Percentiles rank a stretch among this genome's conserved stretches.
phyloP scores from a whole-genome alignment of 2,329 filamentous ascomycete species.

The Aspergillus transmontanensis region DNA sequence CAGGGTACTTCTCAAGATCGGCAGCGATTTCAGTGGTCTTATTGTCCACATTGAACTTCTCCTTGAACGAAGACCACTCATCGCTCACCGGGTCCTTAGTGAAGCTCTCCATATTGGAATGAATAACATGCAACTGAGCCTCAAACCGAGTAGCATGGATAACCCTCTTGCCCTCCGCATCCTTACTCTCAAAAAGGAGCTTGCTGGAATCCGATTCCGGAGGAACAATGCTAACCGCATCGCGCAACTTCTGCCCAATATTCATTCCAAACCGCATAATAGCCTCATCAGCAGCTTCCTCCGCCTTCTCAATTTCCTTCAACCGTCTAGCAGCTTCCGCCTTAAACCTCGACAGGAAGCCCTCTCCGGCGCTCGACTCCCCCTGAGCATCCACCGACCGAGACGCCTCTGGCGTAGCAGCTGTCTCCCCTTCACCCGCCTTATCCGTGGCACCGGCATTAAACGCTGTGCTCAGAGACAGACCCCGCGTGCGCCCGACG shows the following conservation, averaged over 20 bases:
- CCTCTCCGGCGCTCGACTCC: conserved; percentile 49
- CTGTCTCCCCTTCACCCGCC: conserved; percentile 31
- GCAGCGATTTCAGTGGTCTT: conserved; percentile 82
- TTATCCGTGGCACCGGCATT: conserved; percentile 23
- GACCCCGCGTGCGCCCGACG: conserved; percentile 70
- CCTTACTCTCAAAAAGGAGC: conserved; percentile 91
- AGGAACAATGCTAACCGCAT: conserved; percentile 85
- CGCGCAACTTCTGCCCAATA: conserved; percentile 83
- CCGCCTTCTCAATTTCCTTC: conserved; percentile 85
- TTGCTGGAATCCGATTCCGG: conserved; percentile 61
- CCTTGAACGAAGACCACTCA: conserved; percentile 74
- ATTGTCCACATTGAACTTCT: conserved; percentile 75
- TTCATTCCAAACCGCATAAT: conserved; percentile 89
- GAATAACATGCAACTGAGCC: conserved; percentile 92
- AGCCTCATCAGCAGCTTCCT: conserved; percentile 95
- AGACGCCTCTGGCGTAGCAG: conserved; percentile 25
- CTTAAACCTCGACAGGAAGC: conserved; percentile 75
- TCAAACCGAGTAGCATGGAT: conserved; percentile 95
- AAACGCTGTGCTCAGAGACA: conserved; percentile 62
- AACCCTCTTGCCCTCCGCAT: conserved; percentile 83
- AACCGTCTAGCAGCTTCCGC: conserved; percentile 78
- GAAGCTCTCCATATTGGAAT: conserved; percentile 81
- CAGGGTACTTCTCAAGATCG: conserved; percentile 83
- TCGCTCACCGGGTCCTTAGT: conserved; percentile 74
- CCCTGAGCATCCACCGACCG: conserved; percentile 18